Percentiles rank a stretch among this genome's conserved stretches.
These are phyloP conservation scores for Colletotrichum somersetense DNA, from an alignment of 2,329 filamentous ascomycete species.

Conservation along the genomic window DNA sequence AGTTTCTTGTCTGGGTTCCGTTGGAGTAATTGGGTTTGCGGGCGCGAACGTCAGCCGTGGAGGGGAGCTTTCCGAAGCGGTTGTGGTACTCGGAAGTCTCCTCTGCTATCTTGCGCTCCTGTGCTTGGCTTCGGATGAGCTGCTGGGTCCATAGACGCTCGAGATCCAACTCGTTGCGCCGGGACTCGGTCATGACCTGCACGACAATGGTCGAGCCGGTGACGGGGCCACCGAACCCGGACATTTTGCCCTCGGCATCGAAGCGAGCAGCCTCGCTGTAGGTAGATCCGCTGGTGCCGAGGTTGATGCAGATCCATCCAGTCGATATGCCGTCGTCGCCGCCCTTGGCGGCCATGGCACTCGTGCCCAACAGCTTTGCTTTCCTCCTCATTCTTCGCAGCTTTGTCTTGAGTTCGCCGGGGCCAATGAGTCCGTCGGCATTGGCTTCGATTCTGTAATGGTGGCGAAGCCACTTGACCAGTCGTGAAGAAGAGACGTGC, in stretches of 20 bases:
- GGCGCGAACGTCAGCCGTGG: constrained; percentile 21
- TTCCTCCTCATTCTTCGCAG: constrained; percentile 83
- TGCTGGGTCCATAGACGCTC: constrained; percentile 65
- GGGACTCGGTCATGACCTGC: constrained; percentile 68
- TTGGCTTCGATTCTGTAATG: constrained; percentile 79
- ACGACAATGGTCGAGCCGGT: constrained; percentile 67
- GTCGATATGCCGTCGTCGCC: constrained; percentile 90
- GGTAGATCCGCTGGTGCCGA: constrained; percentile 76
- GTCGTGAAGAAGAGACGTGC: constrained; percentile 89
- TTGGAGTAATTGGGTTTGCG: constrained; percentile 1
- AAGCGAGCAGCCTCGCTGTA: constrained; percentile 58
- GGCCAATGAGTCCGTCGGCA: constrained; percentile 89
- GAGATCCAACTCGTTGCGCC: constrained; percentile 65
- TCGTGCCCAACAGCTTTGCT: constrained; percentile 82
- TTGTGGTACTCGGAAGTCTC: constrained; percentile 46
- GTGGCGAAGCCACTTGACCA: constrained; percentile 86
- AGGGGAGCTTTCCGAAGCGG: constrained; percentile 38
- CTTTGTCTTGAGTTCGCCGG: constrained; percentile 92
- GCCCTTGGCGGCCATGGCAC: constrained; percentile 71
- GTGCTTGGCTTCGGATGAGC: constrained; percentile 50
- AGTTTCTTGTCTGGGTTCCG: constrained; percentile 51
- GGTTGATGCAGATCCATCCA: constrained; percentile 96
- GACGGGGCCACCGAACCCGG: constrained; percentile 78
- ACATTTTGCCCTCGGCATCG: constrained; percentile 68
- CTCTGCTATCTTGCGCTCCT: constrained; percentile 25